Conservation (phyloP, 495 filamentous ascomycete species). For the Oleoguttula mirabilis region DNA sequence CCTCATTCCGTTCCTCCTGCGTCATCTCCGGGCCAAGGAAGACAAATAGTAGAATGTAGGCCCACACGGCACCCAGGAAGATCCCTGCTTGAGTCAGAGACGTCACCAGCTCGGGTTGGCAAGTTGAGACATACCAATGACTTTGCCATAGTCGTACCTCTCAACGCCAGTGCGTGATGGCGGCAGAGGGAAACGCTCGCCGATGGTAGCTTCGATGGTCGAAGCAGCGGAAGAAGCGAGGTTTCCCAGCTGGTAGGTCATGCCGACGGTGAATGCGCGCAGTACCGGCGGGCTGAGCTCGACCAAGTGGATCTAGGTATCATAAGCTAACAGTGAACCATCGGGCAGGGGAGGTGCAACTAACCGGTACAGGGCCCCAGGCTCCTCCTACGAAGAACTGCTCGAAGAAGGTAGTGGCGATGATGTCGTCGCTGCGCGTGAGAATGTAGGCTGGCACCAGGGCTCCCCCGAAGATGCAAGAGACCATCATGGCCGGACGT, state of each 20-base stretch:
- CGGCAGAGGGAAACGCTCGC: constrained; percentile 28
- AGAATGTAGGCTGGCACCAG: constrained; percentile 29
- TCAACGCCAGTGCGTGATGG: constrained; percentile 18
- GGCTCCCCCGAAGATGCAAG: constrained; percentile 28
- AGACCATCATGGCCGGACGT: constrained; percentile 29
- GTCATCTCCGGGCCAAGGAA: constrained; percentile 32
- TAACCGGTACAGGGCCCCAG: constrained; percentile 26
- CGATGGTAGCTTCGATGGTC: constrained; percentile 33
- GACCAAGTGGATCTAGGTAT: constrained; percentile 27
- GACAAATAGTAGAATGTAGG: constrained; percentile 29
- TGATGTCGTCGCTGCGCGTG: constrained; percentile 24
- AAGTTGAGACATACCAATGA: constrained; percentile 7
- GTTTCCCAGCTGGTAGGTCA: constrained; percentile 33
- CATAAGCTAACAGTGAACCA: no score
- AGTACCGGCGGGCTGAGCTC: constrained; percentile 28
- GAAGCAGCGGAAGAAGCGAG: constrained; percentile 30
- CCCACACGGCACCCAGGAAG: constrained; percentile 28
- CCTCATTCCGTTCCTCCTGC: constrained; percentile 29
- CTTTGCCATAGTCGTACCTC: constrained; percentile 27
- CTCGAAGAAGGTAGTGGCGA: constrained; percentile 29
- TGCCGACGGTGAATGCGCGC: constrained; percentile 28
- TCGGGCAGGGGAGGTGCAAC: no score
- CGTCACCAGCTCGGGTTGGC: constrained; percentile 4
- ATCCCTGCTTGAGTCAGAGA: constrained; percentile 9
- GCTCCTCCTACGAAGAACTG: constrained; percentile 31